phyloP scores from a whole-genome alignment of 768 basidiomycete genomes.

The Amanita thiersii region DNA sequence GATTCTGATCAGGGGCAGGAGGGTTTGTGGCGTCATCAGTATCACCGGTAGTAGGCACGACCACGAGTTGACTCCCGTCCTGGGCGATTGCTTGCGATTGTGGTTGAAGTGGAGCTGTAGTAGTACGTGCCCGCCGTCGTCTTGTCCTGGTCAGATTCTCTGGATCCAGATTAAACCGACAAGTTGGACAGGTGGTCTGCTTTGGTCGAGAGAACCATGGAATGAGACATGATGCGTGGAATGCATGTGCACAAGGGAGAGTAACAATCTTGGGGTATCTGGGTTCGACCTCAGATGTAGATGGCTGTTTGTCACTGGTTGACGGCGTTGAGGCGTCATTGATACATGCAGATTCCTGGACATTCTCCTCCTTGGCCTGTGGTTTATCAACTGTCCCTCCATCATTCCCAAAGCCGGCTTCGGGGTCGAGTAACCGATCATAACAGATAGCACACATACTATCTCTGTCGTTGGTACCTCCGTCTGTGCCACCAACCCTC shows the following conservation, averaged over 20 bases:
- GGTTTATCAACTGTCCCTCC: conserved; percentile 15
- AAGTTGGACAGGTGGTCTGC: conserved; percentile 79
- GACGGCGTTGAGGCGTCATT: conserved; percentile 16
- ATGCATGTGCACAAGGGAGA: conserved; percentile 76
- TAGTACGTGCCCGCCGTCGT: conserved; percentile 14
- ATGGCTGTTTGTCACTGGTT: conserved; percentile 3
- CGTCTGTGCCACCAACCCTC: conserved; percentile 32
- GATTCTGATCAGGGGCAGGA: neutral
- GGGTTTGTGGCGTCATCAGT: neutral
- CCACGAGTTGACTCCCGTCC: neutral
- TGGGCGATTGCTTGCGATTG: neutral
- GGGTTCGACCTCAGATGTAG: conserved; percentile 11
- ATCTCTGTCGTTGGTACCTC: conserved; percentile 24
- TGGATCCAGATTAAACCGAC: conserved; percentile 78
- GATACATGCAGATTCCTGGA: conserved; percentile 5
- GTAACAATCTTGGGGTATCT: conserved; percentile 43
- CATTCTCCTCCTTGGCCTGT: conserved; percentile 7
- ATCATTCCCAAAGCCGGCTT: conserved; percentile 22
- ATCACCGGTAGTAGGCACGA: neutral
- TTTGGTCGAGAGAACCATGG: conserved; percentile 79
- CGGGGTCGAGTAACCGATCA: conserved; percentile 52
- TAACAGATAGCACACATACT: conserved; percentile 69
- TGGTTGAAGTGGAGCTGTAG: neutral
- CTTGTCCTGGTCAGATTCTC: conserved; percentile 54
- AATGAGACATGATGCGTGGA: conserved; percentile 69